Percentiles rank a stretch among this genome's conserved stretches.
Conservation (phyloP, 192 early-diverging fungal species). For the Tieghemiomyces parasiticus region DNA sequence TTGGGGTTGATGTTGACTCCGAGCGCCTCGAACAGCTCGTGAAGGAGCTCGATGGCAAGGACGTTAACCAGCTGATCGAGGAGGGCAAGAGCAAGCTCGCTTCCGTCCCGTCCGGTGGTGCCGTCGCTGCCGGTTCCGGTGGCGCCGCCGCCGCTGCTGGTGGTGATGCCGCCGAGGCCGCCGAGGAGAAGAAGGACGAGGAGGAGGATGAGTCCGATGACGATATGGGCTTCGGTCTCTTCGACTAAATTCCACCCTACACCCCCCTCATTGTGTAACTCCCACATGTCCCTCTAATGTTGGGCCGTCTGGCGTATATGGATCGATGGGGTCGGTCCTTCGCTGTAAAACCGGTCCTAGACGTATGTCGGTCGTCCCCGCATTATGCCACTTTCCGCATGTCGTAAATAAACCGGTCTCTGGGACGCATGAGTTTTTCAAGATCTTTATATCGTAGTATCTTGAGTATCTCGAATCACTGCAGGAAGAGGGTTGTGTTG, state of each 20-base stretch:
- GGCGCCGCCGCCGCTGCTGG: constrained; percentile 50
- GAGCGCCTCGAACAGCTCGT: constrained; percentile 68
- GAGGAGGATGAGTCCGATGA: constrained; percentile 85
- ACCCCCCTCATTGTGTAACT: neutral
- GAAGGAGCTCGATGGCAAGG: constrained; percentile 74
- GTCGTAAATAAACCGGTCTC: too few species aligned
- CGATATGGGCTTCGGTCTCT: constrained; percentile 95
- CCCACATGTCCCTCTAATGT: neutral
- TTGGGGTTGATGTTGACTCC: constrained; percentile 82
- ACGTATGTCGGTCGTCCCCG: too few species aligned
- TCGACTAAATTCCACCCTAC: constrained; percentile 58
- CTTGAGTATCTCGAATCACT: too few species aligned
- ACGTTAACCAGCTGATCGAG: constrained; percentile 80
- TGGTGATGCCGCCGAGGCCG: constrained; percentile 45
- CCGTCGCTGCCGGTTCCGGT: constrained; percentile 42
- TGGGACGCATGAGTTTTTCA: too few species aligned
- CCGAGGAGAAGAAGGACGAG: constrained; percentile 39
- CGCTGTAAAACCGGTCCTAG: too few species aligned
- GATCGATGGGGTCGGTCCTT: too few species aligned
- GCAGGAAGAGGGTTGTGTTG: too few species aligned
- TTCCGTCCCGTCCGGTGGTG: constrained; percentile 87
- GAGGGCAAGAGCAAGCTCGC: constrained; percentile 86
- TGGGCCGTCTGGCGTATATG: too few species aligned
- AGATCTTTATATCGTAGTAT: too few species aligned
- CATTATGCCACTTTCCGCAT: too few species aligned